Base-by-base conservation (phyloP, 2,329 filamentous ascomycete species). In the Microdochium trichocladiopsis region DNA sequence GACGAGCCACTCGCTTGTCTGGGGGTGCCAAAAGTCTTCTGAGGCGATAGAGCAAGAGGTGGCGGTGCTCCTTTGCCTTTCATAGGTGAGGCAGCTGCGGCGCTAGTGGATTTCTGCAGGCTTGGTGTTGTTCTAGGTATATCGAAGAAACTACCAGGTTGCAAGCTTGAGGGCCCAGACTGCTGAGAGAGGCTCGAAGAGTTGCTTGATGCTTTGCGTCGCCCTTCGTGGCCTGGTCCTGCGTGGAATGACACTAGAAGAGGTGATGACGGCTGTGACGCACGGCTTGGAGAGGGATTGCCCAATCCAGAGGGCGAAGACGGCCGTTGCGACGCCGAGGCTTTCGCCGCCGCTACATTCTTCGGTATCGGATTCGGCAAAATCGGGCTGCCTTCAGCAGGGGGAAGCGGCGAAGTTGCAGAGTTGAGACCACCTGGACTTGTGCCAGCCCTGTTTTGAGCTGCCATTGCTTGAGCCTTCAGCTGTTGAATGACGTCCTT, bases 401-500 rank as follows among this genome's bases (percentile, higher is more conserved):
- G 83, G 5, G 86, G 82, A 1, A 79, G 83, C 1, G 88, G 83
- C 2, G 87, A 88, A 3, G 73, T 71, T 45, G 72, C 63, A 49
- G 61, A 72, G 31, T 64, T 69, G 33, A 66, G 57, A 9, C 69
- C 69, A 50, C 73, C 71, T 1, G 77, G 73, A 53, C 74, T 79
- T 28, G 70, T 62, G 3, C 69, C 66, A 4, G 72, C 66, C 31
- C 85, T 84, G 62, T 69, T 80, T 58, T 85, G 82, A 2, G 76
- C 71, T 2, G 82, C 91, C 72, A 96, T 79, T 2, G 94, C 92
- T 68, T 97, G 92, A 22, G 92, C 90, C 11, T 92, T 86, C 53
- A 99, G 76, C 67, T 97, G 97, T 62, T 97, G 92, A 28, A 99
- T 96, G 25, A 97, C 91, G 62, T 99, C 94, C 66, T 99, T 99